Percentiles rank a stretch among this genome's conserved stretches.
Conservation (phyloP, 495 filamentous ascomycete species). For the Xylaria grammica region DNA sequence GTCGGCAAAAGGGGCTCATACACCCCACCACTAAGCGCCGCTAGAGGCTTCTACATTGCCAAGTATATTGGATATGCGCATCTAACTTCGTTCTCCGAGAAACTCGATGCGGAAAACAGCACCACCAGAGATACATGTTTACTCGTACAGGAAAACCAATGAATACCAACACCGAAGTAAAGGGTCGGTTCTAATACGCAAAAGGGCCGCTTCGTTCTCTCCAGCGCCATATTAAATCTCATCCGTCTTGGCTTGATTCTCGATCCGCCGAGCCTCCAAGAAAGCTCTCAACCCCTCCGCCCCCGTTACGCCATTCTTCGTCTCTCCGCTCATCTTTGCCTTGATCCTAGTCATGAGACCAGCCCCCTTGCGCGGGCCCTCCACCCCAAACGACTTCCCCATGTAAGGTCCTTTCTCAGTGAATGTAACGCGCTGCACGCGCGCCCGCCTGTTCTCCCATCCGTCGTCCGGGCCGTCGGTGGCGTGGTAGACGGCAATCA, state of each 20-base stretch:
- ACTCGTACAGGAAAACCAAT: too few species aligned
- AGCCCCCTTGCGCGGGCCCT: not conserved
- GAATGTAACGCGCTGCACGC: conserved; percentile 34
- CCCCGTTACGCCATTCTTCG: conserved; percentile 11
- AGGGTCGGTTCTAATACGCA: not conserved
- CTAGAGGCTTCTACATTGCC: not conserved
- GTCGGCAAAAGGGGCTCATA: too few species aligned
- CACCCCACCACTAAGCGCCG: not conserved
- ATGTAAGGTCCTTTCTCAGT: conserved; percentile 37
- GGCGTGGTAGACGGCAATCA: conserved; percentile 39
- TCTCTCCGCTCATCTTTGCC: conserved; percentile 1
- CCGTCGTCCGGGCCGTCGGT: conserved; percentile 37
- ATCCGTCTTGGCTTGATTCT: not conserved
- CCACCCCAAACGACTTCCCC: conserved; percentile 31
- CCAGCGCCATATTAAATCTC: not conserved
- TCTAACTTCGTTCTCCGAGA: not conserved
- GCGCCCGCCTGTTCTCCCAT: conserved; percentile 35
- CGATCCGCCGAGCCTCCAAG: conserved; percentile 21
- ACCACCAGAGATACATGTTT: too few species aligned
- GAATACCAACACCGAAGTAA: too few species aligned
- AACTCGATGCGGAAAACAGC: too few species aligned
- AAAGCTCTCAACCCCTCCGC: conserved; percentile 28
- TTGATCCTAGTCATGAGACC: conserved; percentile 22
- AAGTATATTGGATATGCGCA: not conserved
- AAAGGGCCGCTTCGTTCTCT: not conserved